Base-by-base conservation (phyloP, 148 eudicot genomes). In the Rhododendron henanense region DNA sequence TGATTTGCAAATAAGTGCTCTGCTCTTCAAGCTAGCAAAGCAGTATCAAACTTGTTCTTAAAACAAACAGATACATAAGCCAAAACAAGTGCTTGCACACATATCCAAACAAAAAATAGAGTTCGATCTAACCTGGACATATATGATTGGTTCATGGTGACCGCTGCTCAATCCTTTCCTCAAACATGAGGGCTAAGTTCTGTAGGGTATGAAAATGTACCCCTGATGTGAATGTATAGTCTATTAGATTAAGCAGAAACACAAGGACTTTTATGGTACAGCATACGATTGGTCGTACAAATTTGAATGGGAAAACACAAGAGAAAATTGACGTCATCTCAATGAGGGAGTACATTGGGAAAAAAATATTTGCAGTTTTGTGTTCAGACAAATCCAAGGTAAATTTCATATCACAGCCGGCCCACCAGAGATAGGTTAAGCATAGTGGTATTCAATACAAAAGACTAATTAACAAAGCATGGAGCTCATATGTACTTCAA, bases 91-190 rank as follows among this genome's bases (percentile, higher is more conserved):
- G 77, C 44, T 35, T 35, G 45, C 10, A 74, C 45, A 15, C 45
- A 74, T 28, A 63, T 63, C 28, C 31, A 63, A 61, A 63, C 28
- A 63, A 63, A 63, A 21, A 10, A 45, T 10, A 37, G 19, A 75
- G 71, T 39, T 59, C 21, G 7, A 16, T 55, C 81, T 25, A 8
- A 85, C 55, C 86, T 59, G 53, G 23, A 15, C 44, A 59, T 76
- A 57, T 11, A 84, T 33, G 71, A 73, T 55, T 41, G 41, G 41
- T 57, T n/a, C 65, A 39, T 75, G 31, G 45, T 76, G 41, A 78
- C 82, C 2, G 71, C n/a, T 78, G 75, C 51, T 78, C 55, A n/a
- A 57, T 85, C 74, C 48, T 78, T 78, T 57, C 41, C 74, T 75
- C 57, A 78, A 15, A 44, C 81, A 85, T 16, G 28, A 45, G 53